These are phyloP conservation scores for Hypholoma fasciculare DNA, from an alignment of 768 basidiomycete species.

Conservation along the genomic window DNA sequence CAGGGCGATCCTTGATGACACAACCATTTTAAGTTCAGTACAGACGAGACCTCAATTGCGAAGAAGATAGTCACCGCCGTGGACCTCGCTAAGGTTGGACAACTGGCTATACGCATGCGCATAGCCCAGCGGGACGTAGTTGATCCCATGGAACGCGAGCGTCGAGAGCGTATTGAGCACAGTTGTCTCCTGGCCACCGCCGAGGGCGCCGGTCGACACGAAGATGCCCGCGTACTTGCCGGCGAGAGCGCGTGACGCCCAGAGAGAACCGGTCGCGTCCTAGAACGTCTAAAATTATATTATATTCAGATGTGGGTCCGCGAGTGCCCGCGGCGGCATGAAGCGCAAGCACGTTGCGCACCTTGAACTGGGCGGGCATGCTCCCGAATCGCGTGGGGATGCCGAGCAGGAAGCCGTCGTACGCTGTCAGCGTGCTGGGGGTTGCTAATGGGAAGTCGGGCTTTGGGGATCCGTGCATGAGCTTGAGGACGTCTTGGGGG, in stretches of 20 bases:
- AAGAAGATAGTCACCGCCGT: slow-evolving; percentile 44
- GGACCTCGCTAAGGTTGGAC: slow-evolving; percentile 48
- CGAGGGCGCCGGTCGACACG: slow-evolving; percentile 62
- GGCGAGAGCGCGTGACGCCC: slow-evolving; percentile 53
- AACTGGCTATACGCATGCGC: slow-evolving; percentile 25
- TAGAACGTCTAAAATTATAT: slow-evolving; percentile 63
- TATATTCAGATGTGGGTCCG: background rate
- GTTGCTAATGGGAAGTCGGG: slow-evolving; percentile 67
- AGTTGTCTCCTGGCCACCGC: slow-evolving; percentile 71
- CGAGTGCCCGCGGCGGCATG: background rate
- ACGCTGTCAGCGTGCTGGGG: slow-evolving; percentile 49
- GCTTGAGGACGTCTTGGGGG: slow-evolving; percentile 57
- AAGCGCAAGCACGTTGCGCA: slow-evolving; percentile 16
- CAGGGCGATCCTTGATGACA: slow-evolving; percentile 61
- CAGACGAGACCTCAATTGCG: slow-evolving; percentile 17
- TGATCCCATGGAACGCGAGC: slow-evolving; percentile 60
- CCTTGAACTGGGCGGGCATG: slow-evolving; percentile 81
- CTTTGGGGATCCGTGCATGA: slow-evolving; percentile 73
- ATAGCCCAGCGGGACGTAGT: slow-evolving; percentile 38
- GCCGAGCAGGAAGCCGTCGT: slow-evolving; percentile 76
- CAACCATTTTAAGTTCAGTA: background rate
- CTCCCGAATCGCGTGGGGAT: slow-evolving; percentile 81
- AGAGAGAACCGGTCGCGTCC: slow-evolving; percentile 70
- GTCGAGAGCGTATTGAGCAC: slow-evolving; percentile 46
- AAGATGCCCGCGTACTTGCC: slow-evolving; percentile 74